Conservation (phyloP, 129 eudicot genomes). For the sunflower (Helianthus annuus) region DNA sequence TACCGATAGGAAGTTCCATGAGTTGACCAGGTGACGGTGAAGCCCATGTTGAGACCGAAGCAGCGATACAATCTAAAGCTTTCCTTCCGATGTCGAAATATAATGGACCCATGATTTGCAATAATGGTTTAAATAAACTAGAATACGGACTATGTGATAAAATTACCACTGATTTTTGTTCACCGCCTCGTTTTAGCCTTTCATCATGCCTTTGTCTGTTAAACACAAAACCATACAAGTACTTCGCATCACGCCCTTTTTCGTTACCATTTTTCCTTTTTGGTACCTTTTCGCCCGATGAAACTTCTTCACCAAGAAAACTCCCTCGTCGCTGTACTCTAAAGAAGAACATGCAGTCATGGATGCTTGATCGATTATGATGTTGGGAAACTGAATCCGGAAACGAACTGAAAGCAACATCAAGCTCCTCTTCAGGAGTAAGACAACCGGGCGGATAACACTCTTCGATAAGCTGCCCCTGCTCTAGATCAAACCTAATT, state of each 20-base stretch:
- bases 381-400: slow-evolving; percentile 98
- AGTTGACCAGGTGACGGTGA: slow-evolving; percentile 81
- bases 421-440: slow-evolving; percentile 90
- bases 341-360: slow-evolving; percentile 91
- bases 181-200: slow-evolving; percentile 93
- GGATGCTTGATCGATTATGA: slow-evolving; percentile 90
- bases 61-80: slow-evolving; percentile 76
- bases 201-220: slow-evolving; percentile 98
- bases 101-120: slow-evolving; percentile 95
- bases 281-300: slow-evolving; percentile 14
- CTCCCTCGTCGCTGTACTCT: slow-evolving; percentile 56
- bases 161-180: slow-evolving; percentile 92
- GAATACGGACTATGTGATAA: slow-evolving; percentile 80
- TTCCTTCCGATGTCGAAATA: slow-evolving; percentile 85
- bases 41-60: slow-evolving; percentile 85
- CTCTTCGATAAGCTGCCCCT: slow-evolving; percentile 91
- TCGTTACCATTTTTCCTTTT: slow-evolving; percentile 9
- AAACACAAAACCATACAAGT: slow-evolving; percentile 91
- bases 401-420: slow-evolving; percentile 80
- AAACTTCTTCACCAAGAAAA: slow-evolving; percentile 5
- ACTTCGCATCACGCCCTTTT: slow-evolving; percentile 39
- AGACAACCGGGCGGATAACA: slow-evolving; percentile 91
- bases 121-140: slow-evolving; percentile 83
- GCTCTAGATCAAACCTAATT: slow-evolving; percentile 93
- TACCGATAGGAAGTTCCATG: slow-evolving; percentile 95